phyloP scores from a whole-genome alignment of 148 eudicot genomes.

The Silene latifolia region DNA sequence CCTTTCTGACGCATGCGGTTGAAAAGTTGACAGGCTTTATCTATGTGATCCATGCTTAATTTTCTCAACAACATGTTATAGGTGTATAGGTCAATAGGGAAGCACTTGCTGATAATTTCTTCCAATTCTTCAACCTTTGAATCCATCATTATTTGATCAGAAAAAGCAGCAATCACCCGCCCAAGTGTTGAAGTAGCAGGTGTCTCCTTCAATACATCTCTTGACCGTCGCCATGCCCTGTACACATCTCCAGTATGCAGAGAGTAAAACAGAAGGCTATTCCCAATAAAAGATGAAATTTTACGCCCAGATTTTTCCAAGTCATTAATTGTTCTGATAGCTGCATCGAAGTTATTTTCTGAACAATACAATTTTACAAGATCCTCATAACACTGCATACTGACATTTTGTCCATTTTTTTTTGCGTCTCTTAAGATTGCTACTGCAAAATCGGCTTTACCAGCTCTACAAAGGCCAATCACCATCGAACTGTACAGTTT shows the following conservation, averaged over 20 bases:
- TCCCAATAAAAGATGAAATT: slow-evolving; percentile 68
- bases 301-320: slow-evolving; percentile 44
- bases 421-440: slow-evolving; percentile 32
- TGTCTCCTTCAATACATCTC: slow-evolving; percentile 37
- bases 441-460: slow-evolving; percentile 42
- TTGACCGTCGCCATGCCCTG: slow-evolving; percentile 45
- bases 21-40: slow-evolving; percentile 48
- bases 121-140: slow-evolving; percentile 42
- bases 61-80: slow-evolving; percentile 66
- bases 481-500: slow-evolving; percentile 47
- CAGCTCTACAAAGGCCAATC: slow-evolving; percentile 67
- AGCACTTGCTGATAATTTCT: slow-evolving; percentile 45
- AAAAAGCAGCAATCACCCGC: slow-evolving; percentile 50
- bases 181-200: slow-evolving; percentile 40
- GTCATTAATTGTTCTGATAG: slow-evolving; percentile 45
- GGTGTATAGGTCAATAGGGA: slow-evolving; percentile 52
- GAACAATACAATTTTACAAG: slow-evolving; percentile 42
- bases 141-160: slow-evolving; percentile 25
- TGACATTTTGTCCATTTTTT: slow-evolving; percentile 31
- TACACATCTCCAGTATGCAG: slow-evolving; percentile 39
- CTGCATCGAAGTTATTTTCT: slow-evolving; percentile 34
- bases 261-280: slow-evolving; percentile 50
- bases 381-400: slow-evolving; percentile 65
- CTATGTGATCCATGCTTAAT: slow-evolving; percentile 38
- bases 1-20: slow-evolving; percentile 50